These are phyloP conservation scores for Plicaturopsis crispa DNA, from an alignment of 768 basidiomycete genomes.

Conservation along the genomic window DNA sequence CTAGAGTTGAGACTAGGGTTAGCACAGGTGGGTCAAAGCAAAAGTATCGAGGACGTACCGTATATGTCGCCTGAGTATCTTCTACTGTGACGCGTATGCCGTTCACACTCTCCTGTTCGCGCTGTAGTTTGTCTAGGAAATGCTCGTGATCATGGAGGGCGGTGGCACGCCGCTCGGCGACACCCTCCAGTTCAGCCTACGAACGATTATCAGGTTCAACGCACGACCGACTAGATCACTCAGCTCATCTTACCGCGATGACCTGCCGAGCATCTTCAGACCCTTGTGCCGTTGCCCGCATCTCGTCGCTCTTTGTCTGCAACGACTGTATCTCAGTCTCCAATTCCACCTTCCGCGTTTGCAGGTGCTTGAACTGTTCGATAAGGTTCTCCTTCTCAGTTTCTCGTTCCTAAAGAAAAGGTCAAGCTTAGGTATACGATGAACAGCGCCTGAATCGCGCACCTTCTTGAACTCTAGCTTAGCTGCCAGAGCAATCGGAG, in stretches of 20 bases:
- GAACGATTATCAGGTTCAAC: constrained; percentile 3
- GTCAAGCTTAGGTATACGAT: not conserved
- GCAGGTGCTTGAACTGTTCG: constrained; percentile 41
- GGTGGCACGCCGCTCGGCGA: constrained; percentile 38
- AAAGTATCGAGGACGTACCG: no score
- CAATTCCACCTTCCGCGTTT: constrained; percentile 35
- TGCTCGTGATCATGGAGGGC: constrained; percentile 41
- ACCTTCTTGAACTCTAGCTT: constrained; percentile 51
- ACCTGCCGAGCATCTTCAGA: constrained; percentile 36
- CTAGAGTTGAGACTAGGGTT: no score
- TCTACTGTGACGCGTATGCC: not conserved
- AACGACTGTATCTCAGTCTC: constrained; percentile 37
- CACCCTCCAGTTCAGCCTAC: constrained; percentile 43
- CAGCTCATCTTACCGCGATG: constrained; percentile 33
- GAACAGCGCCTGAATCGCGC: constrained; percentile 8
- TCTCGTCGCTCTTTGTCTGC: constrained; percentile 36
- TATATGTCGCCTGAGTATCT: no score
- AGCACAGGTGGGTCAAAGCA: no score
- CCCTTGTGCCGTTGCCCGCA: not conserved
- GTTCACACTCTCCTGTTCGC: constrained; percentile 30
- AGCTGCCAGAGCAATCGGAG: constrained; percentile 52
- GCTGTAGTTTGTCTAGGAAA: constrained; percentile 44
- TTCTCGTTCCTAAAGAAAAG: constrained; percentile 39
- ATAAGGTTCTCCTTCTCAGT: constrained; percentile 39
- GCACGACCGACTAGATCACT: not conserved